Percentiles rank a stretch among this genome's conserved stretches.
phyloP scores from a whole-genome alignment of 2,329 filamentous ascomycete species.

The Didymella exigua region DNA sequence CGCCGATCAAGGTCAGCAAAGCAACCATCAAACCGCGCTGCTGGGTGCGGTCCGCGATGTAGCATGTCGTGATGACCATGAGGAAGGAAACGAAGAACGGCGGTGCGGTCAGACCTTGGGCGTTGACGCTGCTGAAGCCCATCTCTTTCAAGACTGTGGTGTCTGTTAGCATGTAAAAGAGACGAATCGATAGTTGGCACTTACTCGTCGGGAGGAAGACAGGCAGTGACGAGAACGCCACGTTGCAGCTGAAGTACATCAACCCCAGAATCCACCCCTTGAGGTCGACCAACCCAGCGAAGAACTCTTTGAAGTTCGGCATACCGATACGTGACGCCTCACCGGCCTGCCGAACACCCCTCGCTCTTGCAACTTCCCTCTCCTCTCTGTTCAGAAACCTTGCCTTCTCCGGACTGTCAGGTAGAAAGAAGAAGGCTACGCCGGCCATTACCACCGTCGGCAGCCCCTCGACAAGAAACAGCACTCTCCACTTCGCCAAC shows the following conservation, averaged over 20 bases:
- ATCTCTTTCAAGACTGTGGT: constrained; percentile 55
- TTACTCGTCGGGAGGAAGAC: constrained; percentile 51
- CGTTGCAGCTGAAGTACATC: constrained; percentile 48
- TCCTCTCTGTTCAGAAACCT: constrained; percentile 52
- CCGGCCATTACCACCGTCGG: constrained; percentile 51
- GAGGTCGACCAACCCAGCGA: constrained; percentile 36
- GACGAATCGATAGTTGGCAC: not conserved
- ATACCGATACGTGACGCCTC: constrained; percentile 33
- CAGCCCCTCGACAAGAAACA: constrained; percentile 57
- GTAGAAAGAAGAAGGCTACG: constrained; percentile 52
- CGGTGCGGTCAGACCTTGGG: constrained; percentile 74
- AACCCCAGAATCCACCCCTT: constrained; percentile 46
- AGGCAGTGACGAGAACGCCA: constrained; percentile 60
- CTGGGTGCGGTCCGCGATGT: constrained; percentile 67
- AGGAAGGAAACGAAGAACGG: constrained; percentile 72
- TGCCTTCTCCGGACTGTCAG: constrained; percentile 53
- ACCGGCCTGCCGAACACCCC: constrained; percentile 42
- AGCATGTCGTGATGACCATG: constrained; percentile 65
- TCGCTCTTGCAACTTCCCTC: constrained; percentile 38
- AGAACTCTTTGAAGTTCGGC: constrained; percentile 38
- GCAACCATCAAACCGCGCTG: constrained; percentile 68
- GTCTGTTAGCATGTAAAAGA: not conserved
- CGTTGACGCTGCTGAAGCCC: constrained; percentile 69
- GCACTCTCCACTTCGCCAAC: constrained; percentile 66
- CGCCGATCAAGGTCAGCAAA: constrained; percentile 61